Conservation (phyloP, 2,329 filamentous ascomycete species). For the Clarireedia paspali region DNA sequence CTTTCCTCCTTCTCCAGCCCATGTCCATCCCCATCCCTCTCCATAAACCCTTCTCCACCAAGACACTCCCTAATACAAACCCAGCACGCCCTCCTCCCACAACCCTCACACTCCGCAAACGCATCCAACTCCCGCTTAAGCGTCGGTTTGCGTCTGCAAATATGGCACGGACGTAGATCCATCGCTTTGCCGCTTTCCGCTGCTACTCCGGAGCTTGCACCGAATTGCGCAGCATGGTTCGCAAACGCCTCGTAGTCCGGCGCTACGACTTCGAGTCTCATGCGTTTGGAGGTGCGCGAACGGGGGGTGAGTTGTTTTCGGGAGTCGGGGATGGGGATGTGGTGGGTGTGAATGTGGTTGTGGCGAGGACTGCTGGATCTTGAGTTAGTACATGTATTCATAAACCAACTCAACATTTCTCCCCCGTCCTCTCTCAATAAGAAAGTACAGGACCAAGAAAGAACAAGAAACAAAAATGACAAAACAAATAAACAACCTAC, state of each 20-base stretch:
- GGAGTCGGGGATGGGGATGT: not conserved
- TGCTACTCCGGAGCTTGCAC: not conserved
- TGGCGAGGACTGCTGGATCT: not conserved
- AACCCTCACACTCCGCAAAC: slow-evolving; percentile 57
- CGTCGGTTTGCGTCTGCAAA: slow-evolving; percentile 58
- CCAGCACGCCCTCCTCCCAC: slow-evolving; percentile 55
- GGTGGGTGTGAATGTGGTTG: not conserved
- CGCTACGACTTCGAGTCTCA: not conserved
- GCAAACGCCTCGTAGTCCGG: not conserved
- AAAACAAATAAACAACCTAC: too few species aligned
- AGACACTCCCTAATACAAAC: slow-evolving; percentile 59
- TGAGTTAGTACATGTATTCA: not conserved
- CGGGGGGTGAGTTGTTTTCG: slow-evolving; percentile 1
- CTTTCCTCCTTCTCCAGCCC: not conserved
- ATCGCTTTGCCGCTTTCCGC: not conserved
- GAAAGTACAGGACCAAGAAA: too few species aligned
- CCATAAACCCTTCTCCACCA: slow-evolving; percentile 12
- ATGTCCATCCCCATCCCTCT: slow-evolving; percentile 2
- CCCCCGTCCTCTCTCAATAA: not conserved
- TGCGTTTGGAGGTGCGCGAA: not conserved
- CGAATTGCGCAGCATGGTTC: not conserved
- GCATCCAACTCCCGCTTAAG: slow-evolving; percentile 59
- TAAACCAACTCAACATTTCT: not conserved
- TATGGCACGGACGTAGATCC: slow-evolving; percentile 51
- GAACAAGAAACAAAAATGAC: too few species aligned